These are phyloP conservation scores for Penicillium frequentans DNA, from an alignment of 2,329 filamentous ascomycete genomes.

Conservation along the genomic window DNA sequence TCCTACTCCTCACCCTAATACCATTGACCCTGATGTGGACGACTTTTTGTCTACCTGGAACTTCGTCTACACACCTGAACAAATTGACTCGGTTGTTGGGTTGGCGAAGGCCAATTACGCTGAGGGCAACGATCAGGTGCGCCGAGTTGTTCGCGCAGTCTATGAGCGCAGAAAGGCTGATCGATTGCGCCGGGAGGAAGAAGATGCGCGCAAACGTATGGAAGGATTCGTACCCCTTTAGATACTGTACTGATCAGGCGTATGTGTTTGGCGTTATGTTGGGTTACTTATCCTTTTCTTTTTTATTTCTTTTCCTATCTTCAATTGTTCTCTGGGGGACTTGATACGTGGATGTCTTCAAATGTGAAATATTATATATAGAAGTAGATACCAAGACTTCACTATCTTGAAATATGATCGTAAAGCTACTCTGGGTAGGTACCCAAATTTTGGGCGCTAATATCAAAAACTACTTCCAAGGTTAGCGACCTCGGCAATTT, in stretches of 20 bases:
- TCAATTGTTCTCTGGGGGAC: neutral
- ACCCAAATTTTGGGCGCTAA: too few relatives aligned
- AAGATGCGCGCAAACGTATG: conserved; percentile 24
- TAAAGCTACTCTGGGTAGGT: too few relatives aligned
- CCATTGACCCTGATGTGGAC: conserved; percentile 75
- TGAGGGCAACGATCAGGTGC: conserved; percentile 77
- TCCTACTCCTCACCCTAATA: conserved; percentile 55
- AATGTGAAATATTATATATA: neutral
- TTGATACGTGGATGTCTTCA: neutral
- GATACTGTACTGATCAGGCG: neutral
- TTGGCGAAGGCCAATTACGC: conserved; percentile 84
- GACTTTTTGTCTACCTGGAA: conserved; percentile 98
- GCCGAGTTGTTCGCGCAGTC: conserved; percentile 76
- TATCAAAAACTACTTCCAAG: too few relatives aligned
- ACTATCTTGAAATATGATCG: neutral
- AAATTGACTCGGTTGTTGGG: conserved; percentile 80
- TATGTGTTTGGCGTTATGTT: neutral
- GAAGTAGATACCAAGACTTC: conserved; percentile 2
- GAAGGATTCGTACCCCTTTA: conserved; percentile 35
- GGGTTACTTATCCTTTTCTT: neutral
- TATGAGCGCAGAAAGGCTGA: conserved; percentile 84
- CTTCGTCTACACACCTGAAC: conserved; percentile 88
- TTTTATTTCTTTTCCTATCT: neutral
- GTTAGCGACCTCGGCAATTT: too few relatives aligned
- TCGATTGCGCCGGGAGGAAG: conserved; percentile 32